phyloP scores from a whole-genome alignment of 2,329 filamentous ascomycete genomes.

The Venturia nashicola region DNA sequence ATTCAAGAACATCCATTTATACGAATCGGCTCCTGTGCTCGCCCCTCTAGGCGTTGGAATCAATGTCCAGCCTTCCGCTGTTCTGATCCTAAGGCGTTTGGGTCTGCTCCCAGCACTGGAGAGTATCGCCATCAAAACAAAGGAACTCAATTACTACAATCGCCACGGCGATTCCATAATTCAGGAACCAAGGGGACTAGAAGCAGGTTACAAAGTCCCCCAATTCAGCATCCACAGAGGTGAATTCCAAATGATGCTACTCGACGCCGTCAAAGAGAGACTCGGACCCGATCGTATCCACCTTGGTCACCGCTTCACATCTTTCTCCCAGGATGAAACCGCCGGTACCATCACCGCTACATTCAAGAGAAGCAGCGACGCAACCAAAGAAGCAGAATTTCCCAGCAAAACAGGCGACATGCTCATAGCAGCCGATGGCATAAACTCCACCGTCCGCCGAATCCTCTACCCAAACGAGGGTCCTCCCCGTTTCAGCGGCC shows the following conservation, averaged over 20 bases:
- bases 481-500: slow-evolving; percentile 31
- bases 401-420: slow-evolving; percentile 22
- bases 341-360: slow-evolving; percentile 23
- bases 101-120: slow-evolving; percentile 29
- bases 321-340: slow-evolving; percentile 23
- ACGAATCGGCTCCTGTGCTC: slow-evolving; percentile 29
- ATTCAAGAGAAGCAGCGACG: slow-evolving; percentile 20
- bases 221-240: slow-evolving; percentile 35
- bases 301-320: slow-evolving; percentile 26
- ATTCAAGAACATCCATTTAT: slow-evolving; percentile 31
- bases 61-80: slow-evolving; percentile 34
- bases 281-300: slow-evolving; percentile 27
- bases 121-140: slow-evolving; percentile 28
- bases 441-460: slow-evolving; percentile 30
- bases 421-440: slow-evolving; percentile 32
- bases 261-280: slow-evolving; percentile 29
- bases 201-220: slow-evolving; percentile 30
- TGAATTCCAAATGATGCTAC: slow-evolving; percentile 32
- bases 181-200: slow-evolving; percentile 28
- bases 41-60: slow-evolving; percentile 34
- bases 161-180: slow-evolving; percentile 31
- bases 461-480: slow-evolving; percentile 33
- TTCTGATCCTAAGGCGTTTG: slow-evolving; percentile 31
- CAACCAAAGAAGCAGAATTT: slow-evolving; percentile 16
- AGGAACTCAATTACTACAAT: slow-evolving; percentile 34